Conservation (phyloP, 2,329 filamentous ascomycete species). For the Penicillium olsonii region DNA sequence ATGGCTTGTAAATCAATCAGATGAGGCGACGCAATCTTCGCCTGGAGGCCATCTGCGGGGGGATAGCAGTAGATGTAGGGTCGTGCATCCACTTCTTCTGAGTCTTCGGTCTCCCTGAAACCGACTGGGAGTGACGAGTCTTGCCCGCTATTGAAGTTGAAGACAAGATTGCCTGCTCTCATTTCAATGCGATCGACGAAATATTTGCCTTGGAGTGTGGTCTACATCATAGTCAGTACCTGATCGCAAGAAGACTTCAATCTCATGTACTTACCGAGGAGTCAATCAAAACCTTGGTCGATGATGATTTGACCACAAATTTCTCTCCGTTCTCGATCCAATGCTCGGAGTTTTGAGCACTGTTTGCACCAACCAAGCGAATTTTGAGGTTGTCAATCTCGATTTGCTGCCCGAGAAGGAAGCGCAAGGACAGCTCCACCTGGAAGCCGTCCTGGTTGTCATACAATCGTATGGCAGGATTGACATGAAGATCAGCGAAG, state of each 20-base stretch:
- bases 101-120: slow-evolving; percentile 37
- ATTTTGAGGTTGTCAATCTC: slow-evolving; percentile 66
- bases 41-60: slow-evolving; percentile 66
- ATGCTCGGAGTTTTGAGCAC: slow-evolving; percentile 62
- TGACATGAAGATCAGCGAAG: slow-evolving; percentile 69
- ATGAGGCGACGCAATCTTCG: slow-evolving; percentile 66
- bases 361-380: slow-evolving; percentile 57
- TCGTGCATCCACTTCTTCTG: slow-evolving; percentile 49
- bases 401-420: slow-evolving; percentile 71
- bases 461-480: slow-evolving; percentile 69
- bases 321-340: slow-evolving; percentile 58
- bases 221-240: slow-evolving; percentile 22
- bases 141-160: slow-evolving; percentile 33
- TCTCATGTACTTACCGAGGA: slow-evolving; percentile 41
- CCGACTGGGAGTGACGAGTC: slow-evolving; percentile 35
- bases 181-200: slow-evolving; percentile 72
- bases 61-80: slow-evolving; percentile 74
- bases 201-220: slow-evolving; percentile 65
- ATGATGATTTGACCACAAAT: slow-evolving; percentile 57
- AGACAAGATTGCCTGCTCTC: slow-evolving; percentile 41
- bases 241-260: background rate
- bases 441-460: slow-evolving; percentile 74
- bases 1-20: slow-evolving; percentile 77
- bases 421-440: slow-evolving; percentile 67
- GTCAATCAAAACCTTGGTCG: slow-evolving; percentile 54